phyloP scores from a whole-genome alignment of 1,139 yeast species.

The Hanseniaspora uvarum region DNA sequence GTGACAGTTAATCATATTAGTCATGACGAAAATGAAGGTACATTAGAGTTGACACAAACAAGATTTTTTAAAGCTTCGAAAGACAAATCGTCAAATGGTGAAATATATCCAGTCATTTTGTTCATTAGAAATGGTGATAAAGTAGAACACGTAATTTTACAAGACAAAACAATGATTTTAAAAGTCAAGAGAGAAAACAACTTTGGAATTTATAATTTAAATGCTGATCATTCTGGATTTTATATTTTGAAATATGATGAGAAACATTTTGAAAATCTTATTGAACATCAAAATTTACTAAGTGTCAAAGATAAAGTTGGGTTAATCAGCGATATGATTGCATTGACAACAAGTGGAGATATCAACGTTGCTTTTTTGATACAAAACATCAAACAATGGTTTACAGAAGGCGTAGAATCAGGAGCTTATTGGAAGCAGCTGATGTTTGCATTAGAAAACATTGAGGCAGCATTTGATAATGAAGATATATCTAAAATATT shows the following conservation, averaged over 20 bases:
- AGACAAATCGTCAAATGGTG: not conserved
- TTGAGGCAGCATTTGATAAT: conserved; percentile 59
- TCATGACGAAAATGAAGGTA: conserved; percentile 24
- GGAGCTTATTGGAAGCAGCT: conserved; percentile 76
- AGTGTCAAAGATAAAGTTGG: conserved; percentile 80
- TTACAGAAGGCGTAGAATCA: conserved; percentile 41
- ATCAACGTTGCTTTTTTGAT: conserved; percentile 57
- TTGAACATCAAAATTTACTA: conserved; percentile 61
- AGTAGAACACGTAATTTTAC: conserved; percentile 39
- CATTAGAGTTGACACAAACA: conserved; percentile 52
- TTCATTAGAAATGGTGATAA: conserved; percentile 47
- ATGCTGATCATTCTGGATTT: conserved; percentile 73
- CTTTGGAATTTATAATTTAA: conserved; percentile 55
- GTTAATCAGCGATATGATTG: conserved; percentile 69
- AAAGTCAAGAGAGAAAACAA: conserved; percentile 32
- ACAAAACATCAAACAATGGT: conserved; percentile 57
- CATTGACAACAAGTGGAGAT: conserved; percentile 64
- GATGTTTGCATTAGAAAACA: conserved; percentile 41
- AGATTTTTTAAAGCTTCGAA: conserved; percentile 53
- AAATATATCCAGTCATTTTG: conserved; percentile 65
- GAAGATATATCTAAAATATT: conserved; percentile 56
- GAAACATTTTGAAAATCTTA: conserved; percentile 63
- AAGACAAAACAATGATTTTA: conserved; percentile 44
- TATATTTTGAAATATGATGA: conserved; percentile 70
- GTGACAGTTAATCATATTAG: conserved; percentile 47